phyloP scores from a whole-genome alignment of 257 asterid species.

The Phtheirospermum japonicum region DNA sequence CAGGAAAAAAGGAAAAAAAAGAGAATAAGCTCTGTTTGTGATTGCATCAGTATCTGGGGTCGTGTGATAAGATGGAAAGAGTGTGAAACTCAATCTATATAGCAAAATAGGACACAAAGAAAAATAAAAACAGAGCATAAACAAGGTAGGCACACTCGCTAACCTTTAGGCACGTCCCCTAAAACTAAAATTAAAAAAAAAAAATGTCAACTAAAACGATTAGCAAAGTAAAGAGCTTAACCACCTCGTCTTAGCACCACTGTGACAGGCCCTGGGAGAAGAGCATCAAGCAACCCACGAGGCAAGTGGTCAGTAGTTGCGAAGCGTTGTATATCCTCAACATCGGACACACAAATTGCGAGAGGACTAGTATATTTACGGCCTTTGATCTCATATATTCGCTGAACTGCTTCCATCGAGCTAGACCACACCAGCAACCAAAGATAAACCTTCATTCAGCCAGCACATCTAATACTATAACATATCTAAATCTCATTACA shows the following conservation, averaged over 20 bases:
- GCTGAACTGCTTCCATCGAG: constrained; percentile 76
- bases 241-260: constrained; percentile 79
- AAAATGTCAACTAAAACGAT: too few relatives aligned
- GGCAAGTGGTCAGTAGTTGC: constrained; percentile 70
- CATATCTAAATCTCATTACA: neutral
- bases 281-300: constrained; percentile 58
- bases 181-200: neutral
- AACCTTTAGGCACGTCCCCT: too few relatives aligned
- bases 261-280: constrained; percentile 78
- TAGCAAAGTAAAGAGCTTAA: constrained; percentile 13
- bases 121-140: too few relatives aligned
- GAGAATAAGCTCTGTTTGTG: too few relatives aligned
- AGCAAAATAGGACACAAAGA: too few relatives aligned
- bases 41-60: too few relatives aligned
- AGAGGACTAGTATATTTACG: constrained; percentile 82
- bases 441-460: constrained; percentile 25
- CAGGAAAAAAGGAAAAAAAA: neutral
- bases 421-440: constrained; percentile 13
- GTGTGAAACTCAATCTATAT: too few relatives aligned
- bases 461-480: neutral
- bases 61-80: too few relatives aligned
- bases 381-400: constrained; percentile 86
- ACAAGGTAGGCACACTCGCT: too few relatives aligned
- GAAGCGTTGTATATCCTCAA: constrained; percentile 61
- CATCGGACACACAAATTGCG: constrained; percentile 82